Percentiles rank a stretch among this genome's conserved stretches.
phyloP scores from a whole-genome alignment of 208 protist species.

The Eutreptiella sp. region DNA sequence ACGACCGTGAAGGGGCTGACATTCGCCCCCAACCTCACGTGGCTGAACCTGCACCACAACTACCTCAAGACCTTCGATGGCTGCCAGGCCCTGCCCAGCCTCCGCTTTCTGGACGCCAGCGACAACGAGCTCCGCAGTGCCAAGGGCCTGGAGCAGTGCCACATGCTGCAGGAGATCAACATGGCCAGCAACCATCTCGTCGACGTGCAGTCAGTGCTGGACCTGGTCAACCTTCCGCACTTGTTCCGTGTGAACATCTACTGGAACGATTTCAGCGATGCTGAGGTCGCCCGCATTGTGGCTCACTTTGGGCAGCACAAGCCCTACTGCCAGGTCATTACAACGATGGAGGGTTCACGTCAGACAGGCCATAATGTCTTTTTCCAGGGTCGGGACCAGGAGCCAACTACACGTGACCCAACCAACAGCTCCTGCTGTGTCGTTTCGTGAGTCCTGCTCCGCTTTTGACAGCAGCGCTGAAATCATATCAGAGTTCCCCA shows the following conservation, averaged over 20 bases:
- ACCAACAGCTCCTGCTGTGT: too few relatives aligned
- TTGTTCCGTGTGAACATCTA: conserved; percentile 16
- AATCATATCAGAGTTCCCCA: too few relatives aligned
- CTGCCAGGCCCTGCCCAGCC: background rate
- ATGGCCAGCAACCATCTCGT: conserved; percentile 7
- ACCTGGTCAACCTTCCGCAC: background rate
- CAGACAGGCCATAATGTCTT: conserved; percentile 16
- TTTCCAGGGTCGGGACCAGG: too few relatives aligned
- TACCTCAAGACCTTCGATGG: conserved; percentile 9
- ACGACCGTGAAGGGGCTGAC: background rate
- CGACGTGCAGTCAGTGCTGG: conserved; percentile 12
- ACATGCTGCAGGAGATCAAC: conserved; percentile 14
- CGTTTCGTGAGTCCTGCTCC: too few relatives aligned
- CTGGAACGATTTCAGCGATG: conserved; percentile 18
- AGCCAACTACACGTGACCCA: too few relatives aligned
- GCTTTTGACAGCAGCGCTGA: too few relatives aligned
- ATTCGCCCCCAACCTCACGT: conserved; percentile 21
- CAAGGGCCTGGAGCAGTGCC: background rate
- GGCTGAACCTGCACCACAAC: conserved; percentile 20
- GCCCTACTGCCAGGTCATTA: conserved; percentile 11
- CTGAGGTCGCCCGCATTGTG: conserved; percentile 7
- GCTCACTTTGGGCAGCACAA: background rate
- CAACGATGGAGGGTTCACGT: background rate
- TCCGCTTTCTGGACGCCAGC: conserved; percentile 12
- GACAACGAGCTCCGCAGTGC: conserved; percentile 16